Base-by-base conservation (phyloP, 2,329 filamentous ascomycete genomes). In the Fusarium foetens region DNA sequence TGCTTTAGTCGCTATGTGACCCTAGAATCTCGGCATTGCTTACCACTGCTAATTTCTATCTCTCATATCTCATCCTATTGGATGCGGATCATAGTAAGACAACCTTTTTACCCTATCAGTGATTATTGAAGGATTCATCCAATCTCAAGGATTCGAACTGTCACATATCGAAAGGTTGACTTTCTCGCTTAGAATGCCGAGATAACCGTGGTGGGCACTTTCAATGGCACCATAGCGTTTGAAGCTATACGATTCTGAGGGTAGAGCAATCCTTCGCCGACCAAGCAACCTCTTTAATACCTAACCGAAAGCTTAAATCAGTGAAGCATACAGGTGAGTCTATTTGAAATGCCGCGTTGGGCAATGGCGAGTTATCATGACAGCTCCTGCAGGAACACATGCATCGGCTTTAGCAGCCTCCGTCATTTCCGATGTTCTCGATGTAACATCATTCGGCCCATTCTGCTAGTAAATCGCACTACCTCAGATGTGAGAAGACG, bases 231-330 rank as follows among this genome's bases (percentile, higher is more conserved):
- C 23, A 52, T 17, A 9, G 49, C 10, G 49, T 52, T 36, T 51
- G 48, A 51, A 36, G 31, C 31, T 36, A 36, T 51, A 16, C 48
- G n/a, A 13, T 51, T 51, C n/a, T 51, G 48, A 51, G 48, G 31
- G 31, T 36, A 51, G 31, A 51, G 48, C n/a, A 21, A 52, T 52
- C 49, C 33, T 52, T 52, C 49, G 33, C 33, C 49, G 23, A 27
- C 33, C n/a, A 23, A 52, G 31, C 8, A 12, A 9, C 13, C 23
- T 12, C 17, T 12, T 25, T 11, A 12, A 8, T 17, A 21, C 3
- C 3, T 21, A 36, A 27, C 19, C 49, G 49, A 52, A 52, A n/a
- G 23, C 17, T 52, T 27, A 52, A 52, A 21, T 21, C 6, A 25
- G 6, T 12, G 9, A 11, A 36, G 7, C 19, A 52, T 27, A 52